A percentile compares a stretch with the other conserved stretches of the same genome.
These are phyloP conservation scores for Starmerella apis DNA, from an alignment of 805 yeast genomes.

Conservation along the genomic window DNA sequence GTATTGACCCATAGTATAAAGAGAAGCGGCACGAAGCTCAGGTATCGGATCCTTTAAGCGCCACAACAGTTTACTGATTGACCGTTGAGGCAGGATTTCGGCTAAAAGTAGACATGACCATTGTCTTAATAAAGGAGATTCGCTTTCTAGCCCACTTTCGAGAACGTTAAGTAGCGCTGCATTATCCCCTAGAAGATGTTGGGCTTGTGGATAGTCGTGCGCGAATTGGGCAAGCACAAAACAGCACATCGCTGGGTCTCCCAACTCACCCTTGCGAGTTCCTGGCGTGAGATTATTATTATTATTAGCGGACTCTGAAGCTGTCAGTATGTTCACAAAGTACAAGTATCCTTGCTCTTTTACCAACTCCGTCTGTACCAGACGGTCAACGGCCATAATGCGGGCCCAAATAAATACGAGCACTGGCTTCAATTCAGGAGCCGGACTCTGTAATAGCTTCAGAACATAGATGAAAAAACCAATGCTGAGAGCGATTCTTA, in stretches of 20 bases:
- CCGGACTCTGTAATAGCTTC: constrained; percentile 83
- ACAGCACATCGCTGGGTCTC: constrained; percentile 82
- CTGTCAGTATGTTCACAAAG: constrained; percentile 61
- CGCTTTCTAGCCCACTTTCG: constrained; percentile 48
- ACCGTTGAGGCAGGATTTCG: constrained; percentile 15
- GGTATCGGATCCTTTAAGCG: constrained; percentile 83
- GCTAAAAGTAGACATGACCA: constrained; percentile 60
- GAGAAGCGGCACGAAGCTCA: constrained; percentile 79
- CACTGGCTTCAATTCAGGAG: constrained; percentile 88
- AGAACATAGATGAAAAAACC: constrained; percentile 94
- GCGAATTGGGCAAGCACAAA: constrained; percentile 79
- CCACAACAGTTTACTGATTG: constrained; percentile 39
- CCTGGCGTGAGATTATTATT: background rate
- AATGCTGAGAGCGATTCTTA: constrained; percentile 78
- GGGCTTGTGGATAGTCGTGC: constrained; percentile 69
- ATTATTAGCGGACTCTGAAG: background rate
- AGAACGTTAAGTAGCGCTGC: constrained; percentile 57
- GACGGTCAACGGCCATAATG: constrained; percentile 87
- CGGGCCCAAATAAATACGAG: constrained; percentile 95
- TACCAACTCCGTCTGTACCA: constrained; percentile 83
- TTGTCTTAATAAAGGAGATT: constrained; percentile 76
- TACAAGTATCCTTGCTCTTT: constrained; percentile 86
- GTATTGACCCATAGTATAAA: constrained; percentile 59
- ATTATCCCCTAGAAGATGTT: constrained; percentile 62
- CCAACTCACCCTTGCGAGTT: background rate